A percentile compares a stretch with the other conserved stretches of the same genome.
These are phyloP conservation scores for Bertia moriformis DNA, from an alignment of 2,329 filamentous ascomycete genomes.

Conservation along the genomic window DNA sequence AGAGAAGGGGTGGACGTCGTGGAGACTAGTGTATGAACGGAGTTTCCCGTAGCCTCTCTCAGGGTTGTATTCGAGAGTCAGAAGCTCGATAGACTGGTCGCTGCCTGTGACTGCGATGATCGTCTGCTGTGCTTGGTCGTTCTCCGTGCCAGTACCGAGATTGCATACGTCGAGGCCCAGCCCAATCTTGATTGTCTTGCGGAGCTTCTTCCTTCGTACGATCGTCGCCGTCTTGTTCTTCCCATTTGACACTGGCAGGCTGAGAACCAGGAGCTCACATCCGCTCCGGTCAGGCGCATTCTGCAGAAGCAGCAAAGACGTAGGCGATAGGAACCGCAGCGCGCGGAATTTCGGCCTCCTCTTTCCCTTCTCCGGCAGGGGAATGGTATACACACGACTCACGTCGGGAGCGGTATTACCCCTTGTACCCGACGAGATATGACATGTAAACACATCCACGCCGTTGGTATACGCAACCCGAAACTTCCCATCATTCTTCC, in stretches of 20 bases:
- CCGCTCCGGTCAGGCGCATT: conserved; percentile 38
- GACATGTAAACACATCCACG: conserved; percentile 10
- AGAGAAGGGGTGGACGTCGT: conserved; percentile 36
- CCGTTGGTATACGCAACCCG: conserved; percentile 5
- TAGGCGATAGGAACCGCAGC: conserved; percentile 37
- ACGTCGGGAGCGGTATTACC: conserved; percentile 12
- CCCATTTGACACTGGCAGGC: conserved; percentile 9
- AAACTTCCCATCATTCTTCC: conserved; percentile 6
- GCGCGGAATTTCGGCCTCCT: conserved; percentile 35
- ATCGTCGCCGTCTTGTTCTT: not conserved
- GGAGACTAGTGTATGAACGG: conserved; percentile 34
- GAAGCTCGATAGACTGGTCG: conserved; percentile 64
- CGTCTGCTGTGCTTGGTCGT: conserved; percentile 49
- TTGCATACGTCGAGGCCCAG: conserved; percentile 66
- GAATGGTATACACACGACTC: conserved; percentile 20
- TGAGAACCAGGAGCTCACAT: conserved; percentile 35
- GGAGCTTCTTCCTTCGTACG: not conserved
- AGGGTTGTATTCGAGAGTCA: conserved; percentile 57
- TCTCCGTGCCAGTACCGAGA: conserved; percentile 30
- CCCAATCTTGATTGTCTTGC: conserved; percentile 45
- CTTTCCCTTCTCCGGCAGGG: conserved; percentile 15
- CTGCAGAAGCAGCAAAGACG: conserved; percentile 35
- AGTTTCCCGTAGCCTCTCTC: conserved; percentile 27
- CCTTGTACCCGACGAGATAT: conserved; percentile 9
- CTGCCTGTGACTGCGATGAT: conserved; percentile 68